These are phyloP conservation scores for Alternaria ventricosa DNA, from an alignment of 2,329 filamentous ascomycete genomes.

Conservation along the genomic window DNA sequence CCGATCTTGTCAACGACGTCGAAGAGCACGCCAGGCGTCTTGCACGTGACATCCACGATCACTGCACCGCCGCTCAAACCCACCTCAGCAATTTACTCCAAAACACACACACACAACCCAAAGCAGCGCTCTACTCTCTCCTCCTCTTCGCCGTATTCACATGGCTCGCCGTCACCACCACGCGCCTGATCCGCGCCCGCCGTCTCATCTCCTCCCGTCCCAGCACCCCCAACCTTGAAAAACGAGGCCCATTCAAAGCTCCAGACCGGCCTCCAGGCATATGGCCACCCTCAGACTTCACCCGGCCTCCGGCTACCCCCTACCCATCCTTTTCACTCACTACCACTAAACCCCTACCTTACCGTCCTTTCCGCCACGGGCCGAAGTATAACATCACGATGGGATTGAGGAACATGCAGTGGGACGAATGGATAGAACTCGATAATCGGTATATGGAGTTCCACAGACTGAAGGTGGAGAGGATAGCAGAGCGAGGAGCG, in stretches of 20 bases:
- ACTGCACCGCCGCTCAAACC: constrained; percentile 15
- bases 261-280: constrained; percentile 52
- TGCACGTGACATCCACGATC: constrained; percentile 24
- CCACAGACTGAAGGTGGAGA: constrained; percentile 72
- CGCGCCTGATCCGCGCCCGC: constrained; percentile 35
- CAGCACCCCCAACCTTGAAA: constrained; percentile 56
- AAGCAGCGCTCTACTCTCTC: constrained; percentile 37
- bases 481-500: constrained; percentile 69
- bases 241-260: constrained; percentile 47
- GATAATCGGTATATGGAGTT: constrained; percentile 79
- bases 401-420: constrained; percentile 73
- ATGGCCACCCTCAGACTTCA: constrained; percentile 53
- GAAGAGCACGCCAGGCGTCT: constrained; percentile 23
- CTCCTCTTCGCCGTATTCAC: constrained; percentile 40
- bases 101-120: constrained; percentile 18
- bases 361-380: constrained; percentile 79
- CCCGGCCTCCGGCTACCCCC: constrained; percentile 64
- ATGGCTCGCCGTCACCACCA: constrained; percentile 36
- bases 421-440: constrained; percentile 82
- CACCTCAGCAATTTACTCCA: constrained; percentile 8
- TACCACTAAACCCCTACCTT: constrained; percentile 74
- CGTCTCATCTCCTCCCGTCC: constrained; percentile 18
- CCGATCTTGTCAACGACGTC: constrained; percentile 10
- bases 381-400: constrained; percentile 79
- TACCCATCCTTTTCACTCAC: constrained; percentile 73